Evolutionary conservation across 257 asterid genomes (phyloP), one percentile per base, ranked within the genome.

Genomic region (Paulownia fortunei): DNA sequence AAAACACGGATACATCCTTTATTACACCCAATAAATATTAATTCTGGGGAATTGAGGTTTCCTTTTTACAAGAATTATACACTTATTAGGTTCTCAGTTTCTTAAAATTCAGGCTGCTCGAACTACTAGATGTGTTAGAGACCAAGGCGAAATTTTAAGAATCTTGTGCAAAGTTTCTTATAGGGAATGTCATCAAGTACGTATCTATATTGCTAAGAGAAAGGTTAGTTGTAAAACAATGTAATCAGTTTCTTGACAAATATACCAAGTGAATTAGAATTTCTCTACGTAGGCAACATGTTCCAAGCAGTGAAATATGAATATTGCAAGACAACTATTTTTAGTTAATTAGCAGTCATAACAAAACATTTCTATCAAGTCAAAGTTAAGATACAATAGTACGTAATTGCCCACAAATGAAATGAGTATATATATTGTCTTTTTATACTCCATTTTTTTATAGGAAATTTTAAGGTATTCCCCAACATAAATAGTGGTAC

Each of bases 1-100:
- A 72, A 81, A 85, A 81, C 82, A 85, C 84, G 92, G 92, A 51
- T 73, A 59, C 86, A 78, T 83, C 67, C 85, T 72, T 75, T 61
- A 69, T 49, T 82, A 80, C 76, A 51, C 42, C 78, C 30, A 68
- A 24, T 47, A 54, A 72, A 52, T 39, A 21, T 34, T 73, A 68
- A 27, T 80, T 58, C 69, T 84, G 75, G 88, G 90, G 68, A 86
- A 86, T 83, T 84, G 90, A 81, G 58, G 66, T 71, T 39, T 34
- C 51, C 13, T 16, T 36, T 69, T 46, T 60, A 44, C 10, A 69
- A 58, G 68, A 75, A 64, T 39, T 34, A 54, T 55, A 32, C 44
- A 58, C 69, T 69, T 16, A 39, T 11, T 52, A 24, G 23, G 1
- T 60, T 34, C 18, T 23, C 47, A 67, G 44, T 74, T 24, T 37